Percentiles rank a stretch among this genome's conserved stretches.
phyloP scores from a whole-genome alignment of 1,284 basidiomycete genomes.

The Peniophora sp. region DNA sequence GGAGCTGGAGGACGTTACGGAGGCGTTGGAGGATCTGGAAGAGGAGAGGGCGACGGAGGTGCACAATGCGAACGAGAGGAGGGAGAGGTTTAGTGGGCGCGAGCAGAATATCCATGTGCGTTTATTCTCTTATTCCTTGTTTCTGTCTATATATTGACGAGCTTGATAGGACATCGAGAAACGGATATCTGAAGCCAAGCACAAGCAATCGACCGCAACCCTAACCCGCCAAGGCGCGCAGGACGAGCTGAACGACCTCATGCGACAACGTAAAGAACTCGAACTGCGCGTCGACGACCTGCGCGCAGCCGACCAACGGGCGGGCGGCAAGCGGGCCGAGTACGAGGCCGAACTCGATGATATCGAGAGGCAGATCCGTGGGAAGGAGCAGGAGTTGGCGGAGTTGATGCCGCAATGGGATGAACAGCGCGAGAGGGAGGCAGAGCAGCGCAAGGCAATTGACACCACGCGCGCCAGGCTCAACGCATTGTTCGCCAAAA shows the following conservation, averaged over 20 bases:
- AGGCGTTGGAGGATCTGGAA: constrained; percentile 78
- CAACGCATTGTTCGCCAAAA: constrained; percentile 76
- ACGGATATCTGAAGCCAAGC: constrained; percentile 64
- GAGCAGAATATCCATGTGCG: constrained; percentile 79
- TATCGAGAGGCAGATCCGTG: constrained; percentile 52
- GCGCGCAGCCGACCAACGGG: constrained; percentile 48
- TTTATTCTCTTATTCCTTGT: not conserved
- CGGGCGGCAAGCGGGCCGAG: constrained; percentile 57
- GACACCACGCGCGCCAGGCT: constrained; percentile 69
- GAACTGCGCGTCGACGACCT: constrained; percentile 82
- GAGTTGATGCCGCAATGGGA: constrained; percentile 64
- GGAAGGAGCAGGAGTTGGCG: constrained; percentile 57
- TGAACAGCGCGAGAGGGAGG: constrained; percentile 46
- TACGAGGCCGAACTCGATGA: constrained; percentile 60
- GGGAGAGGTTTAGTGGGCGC: constrained; percentile 76
- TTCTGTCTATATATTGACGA: not conserved
- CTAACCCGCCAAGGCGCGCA: constrained; percentile 68
- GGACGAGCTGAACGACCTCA: constrained; percentile 72
- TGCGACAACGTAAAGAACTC: constrained; percentile 72
- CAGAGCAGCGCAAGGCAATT: constrained; percentile 60
- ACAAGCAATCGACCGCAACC: constrained; percentile 60
- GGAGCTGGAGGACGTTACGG: constrained; percentile 84
- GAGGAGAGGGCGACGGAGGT: constrained; percentile 78
- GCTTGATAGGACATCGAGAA: constrained; percentile 61
- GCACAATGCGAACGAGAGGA: constrained; percentile 73